Evolutionary conservation across 2,329 filamentous ascomycete genomes (phyloP).

Genomic region (Hypoxylon sp.): DNA sequence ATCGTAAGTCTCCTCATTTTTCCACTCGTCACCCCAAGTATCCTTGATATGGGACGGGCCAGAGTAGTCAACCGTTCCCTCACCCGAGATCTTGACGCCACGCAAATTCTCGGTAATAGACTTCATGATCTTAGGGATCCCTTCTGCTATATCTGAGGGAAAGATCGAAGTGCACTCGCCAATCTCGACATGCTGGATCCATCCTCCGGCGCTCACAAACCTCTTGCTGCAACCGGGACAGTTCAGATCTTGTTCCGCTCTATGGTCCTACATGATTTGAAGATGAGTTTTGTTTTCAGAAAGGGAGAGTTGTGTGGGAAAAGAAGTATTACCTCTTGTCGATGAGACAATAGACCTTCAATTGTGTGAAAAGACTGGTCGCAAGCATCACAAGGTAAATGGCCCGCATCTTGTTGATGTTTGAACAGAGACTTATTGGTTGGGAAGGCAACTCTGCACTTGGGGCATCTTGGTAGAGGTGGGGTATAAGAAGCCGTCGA

Average conservation of each 20-base stretch:
- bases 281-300: conserved; percentile 25
- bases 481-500: neutral
- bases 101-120: conserved; percentile 23
- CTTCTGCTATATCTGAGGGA: conserved; percentile 52
- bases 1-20: conserved; percentile 21
- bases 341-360: conserved; percentile 35
- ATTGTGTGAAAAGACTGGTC: conserved; percentile 27
- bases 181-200: conserved; percentile 64
- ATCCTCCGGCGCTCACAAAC: conserved; percentile 57
- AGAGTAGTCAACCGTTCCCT: neutral
- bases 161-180: conserved; percentile 58
- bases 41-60: conserved; percentile 24
- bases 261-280: conserved; percentile 55
- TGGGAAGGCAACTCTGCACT: conserved; percentile 34
- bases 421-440: conserved; percentile 23
- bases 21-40: conserved; percentile 23
- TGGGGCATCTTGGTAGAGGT: conserved; percentile 23
- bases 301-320: neutral
- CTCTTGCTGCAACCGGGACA: conserved; percentile 63
- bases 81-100: neutral
- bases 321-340: conserved; percentile 34
- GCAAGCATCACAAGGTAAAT: conserved; percentile 45
- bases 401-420: conserved; percentile 38
- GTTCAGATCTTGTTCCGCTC: conserved; percentile 57
- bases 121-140: conserved; percentile 53